A percentile compares a stretch with the other conserved stretches of the same genome.
phyloP scores from a whole-genome alignment of 495 filamentous ascomycete genomes.

The Neurospora sp. region DNA sequence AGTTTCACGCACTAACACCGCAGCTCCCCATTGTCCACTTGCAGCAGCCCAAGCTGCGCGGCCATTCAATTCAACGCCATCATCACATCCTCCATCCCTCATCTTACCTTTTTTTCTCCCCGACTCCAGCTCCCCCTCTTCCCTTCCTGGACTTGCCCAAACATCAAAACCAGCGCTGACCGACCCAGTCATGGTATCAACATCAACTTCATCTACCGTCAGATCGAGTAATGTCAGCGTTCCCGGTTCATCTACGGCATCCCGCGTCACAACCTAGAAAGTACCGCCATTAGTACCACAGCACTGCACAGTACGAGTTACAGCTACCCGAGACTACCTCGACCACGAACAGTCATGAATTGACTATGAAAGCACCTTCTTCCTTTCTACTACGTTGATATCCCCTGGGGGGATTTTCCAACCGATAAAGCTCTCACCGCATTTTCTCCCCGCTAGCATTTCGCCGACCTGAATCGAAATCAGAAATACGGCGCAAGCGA shows the following conservation, averaged over 20 bases:
- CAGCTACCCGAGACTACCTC: background rate
- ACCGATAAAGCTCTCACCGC: background rate
- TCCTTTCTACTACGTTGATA: background rate
- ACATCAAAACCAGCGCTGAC: background rate
- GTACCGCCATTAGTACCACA: background rate
- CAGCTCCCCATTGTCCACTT: background rate
- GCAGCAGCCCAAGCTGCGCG: background rate
- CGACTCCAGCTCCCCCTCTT: background rate
- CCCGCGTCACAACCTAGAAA: background rate
- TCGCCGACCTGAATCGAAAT: background rate
- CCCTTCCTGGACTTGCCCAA: background rate
- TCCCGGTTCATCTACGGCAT: background rate
- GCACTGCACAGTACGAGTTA: background rate
- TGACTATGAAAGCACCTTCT: background rate
- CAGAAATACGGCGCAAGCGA: background rate
- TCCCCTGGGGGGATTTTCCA: background rate
- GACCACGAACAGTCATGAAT: background rate
- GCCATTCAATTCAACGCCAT: background rate
- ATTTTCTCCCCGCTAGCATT: background rate
- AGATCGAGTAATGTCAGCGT: background rate
- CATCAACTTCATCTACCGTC: background rate
- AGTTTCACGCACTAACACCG: background rate
- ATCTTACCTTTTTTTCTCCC: background rate
- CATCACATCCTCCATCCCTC: background rate
- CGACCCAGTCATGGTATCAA: background rate